A percentile compares a stretch with the other conserved stretches of the same genome.
phyloP scores from a whole-genome alignment of 768 basidiomycete species.

The Glaciozyma antarctica region DNA sequence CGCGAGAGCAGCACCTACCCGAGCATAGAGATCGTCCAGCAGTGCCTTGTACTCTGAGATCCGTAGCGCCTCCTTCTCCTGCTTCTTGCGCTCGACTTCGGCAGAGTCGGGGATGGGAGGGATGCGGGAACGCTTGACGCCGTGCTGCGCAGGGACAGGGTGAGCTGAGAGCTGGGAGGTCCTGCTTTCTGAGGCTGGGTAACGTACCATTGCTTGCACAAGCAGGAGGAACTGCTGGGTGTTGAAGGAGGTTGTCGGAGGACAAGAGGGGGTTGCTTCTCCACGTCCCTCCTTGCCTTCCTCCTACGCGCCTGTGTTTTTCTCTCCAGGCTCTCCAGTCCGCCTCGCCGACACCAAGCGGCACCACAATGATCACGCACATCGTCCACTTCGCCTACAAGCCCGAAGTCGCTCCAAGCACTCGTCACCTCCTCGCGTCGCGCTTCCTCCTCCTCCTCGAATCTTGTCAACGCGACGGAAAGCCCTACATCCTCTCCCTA shows the following conservation, averaged over 20 bases:
- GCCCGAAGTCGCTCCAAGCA: background rate
- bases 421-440: conserved; percentile 29
- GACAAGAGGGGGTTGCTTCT: too few species aligned
- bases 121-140: conserved; percentile 39
- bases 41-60: conserved; percentile 65
- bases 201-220: too few species aligned
- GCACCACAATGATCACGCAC: conserved; percentile 17
- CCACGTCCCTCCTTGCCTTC: too few species aligned
- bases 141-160: conserved; percentile 36
- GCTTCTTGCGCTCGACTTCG: conserved; percentile 23
- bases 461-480: conserved; percentile 18
- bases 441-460: conserved; percentile 34
- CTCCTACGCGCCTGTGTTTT: too few species aligned
- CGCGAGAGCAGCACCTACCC: conserved; percentile 45
- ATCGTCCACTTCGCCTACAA: conserved; percentile 22
- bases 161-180: too few species aligned
- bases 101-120: conserved; percentile 32
- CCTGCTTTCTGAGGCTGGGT: too few species aligned
- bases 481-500: conserved; percentile 32
- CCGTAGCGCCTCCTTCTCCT: conserved; percentile 56
- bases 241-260: too few species aligned
- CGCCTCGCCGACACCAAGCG: background rate
- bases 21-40: conserved; percentile 54
- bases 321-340: too few species aligned
- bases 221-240: too few species aligned